Base-by-base conservation (phyloP, 306 rosid genomes). In the Sphenostylis stenocarpa region DNA sequence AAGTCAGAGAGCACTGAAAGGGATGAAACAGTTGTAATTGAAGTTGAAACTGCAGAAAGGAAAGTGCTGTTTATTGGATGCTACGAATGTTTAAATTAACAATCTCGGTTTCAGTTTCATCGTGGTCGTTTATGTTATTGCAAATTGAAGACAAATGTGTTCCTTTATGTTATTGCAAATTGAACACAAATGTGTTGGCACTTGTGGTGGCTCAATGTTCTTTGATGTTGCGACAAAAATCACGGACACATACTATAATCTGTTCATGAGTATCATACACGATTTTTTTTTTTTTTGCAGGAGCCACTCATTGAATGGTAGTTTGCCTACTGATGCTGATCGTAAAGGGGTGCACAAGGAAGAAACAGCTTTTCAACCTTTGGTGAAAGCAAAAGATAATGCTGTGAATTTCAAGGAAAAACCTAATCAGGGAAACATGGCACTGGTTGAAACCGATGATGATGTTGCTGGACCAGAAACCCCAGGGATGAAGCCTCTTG, bases 391-490 rank as follows among this genome's bases (percentile, higher is more conserved):
- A 21, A 79, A 80, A 39, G 79, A 60, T 16, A 70, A 77, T 60
- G 57, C 15, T 81, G 65, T 24, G 47, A 80, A 55, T 79, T 76
- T 77, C 7, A 75, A 57, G 70, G 77, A 57, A 79, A 83, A 75
- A 55, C 44, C 63, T 44, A 79, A 65, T 65, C 9, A 20, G 52
- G 80, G 70, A 78, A 74, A 11, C 34, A 58, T 39, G 20, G 12
- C 77, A 41, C 57, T 39, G 56, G 45, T 83, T 33, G 89, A 83
- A 75, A 73, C 67, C 71, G 86, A 85, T 0, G 84, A 68, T 12
- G 86, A 86, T 26, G 57, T 88, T 73, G 77, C 61, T 11, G 84
- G 91, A 73, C 98, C 93, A 1, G 98, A 92, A 83, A 95, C 98
- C 41, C 98, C 96, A 0, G 96, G 96, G 33, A 70, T 79, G 83